A percentile compares a stretch with the other conserved stretches of the same genome.
Evolutionary conservation across 768 basidiomycete species (phyloP).

Genomic region (Rhodotorula taiwanensis): DNA sequence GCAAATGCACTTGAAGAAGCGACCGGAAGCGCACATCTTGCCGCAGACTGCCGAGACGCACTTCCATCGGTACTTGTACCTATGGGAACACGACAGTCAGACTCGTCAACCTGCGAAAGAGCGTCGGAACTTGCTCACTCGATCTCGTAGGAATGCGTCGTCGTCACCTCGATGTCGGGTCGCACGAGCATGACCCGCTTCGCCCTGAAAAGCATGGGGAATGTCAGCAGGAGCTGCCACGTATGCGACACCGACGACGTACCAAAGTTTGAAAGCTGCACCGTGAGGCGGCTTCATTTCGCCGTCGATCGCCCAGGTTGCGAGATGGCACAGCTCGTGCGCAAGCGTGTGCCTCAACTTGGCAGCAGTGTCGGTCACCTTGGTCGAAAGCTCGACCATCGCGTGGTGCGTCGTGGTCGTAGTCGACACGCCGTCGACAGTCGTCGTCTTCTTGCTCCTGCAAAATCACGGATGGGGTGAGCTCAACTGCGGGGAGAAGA

Average conservation of each 20-base stretch:
- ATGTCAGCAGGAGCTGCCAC: background rate
- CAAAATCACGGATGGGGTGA: too few relatives aligned
- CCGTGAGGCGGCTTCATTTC: conserved; percentile 48
- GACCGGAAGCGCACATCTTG: conserved; percentile 42
- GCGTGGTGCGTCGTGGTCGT: conserved; percentile 11
- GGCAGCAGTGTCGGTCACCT: conserved; percentile 47
- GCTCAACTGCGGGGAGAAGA: too few relatives aligned
- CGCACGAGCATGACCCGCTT: conserved; percentile 36
- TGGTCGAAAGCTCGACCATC: conserved; percentile 44
- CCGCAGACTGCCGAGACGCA: conserved; percentile 39
- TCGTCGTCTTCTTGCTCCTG: background rate
- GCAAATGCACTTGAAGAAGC: background rate
- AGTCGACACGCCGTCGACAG: background rate
- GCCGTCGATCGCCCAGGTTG: conserved; percentile 46
- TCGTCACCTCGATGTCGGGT: conserved; percentile 41
- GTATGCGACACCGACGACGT: conserved; percentile 2
- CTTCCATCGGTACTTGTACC: conserved; percentile 42
- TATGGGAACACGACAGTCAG: too few relatives aligned
- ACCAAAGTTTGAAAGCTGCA: conserved; percentile 47
- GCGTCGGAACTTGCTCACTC: too few relatives aligned
- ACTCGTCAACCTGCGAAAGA: too few relatives aligned
- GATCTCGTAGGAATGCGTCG: conserved; percentile 48
- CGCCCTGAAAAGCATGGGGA: conserved; percentile 2
- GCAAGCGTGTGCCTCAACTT: conserved; percentile 47
- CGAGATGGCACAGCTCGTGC: conserved; percentile 50